phyloP scores from a whole-genome alignment of 2,329 filamentous ascomycete genomes.

The Sporothrix humicola region DNA sequence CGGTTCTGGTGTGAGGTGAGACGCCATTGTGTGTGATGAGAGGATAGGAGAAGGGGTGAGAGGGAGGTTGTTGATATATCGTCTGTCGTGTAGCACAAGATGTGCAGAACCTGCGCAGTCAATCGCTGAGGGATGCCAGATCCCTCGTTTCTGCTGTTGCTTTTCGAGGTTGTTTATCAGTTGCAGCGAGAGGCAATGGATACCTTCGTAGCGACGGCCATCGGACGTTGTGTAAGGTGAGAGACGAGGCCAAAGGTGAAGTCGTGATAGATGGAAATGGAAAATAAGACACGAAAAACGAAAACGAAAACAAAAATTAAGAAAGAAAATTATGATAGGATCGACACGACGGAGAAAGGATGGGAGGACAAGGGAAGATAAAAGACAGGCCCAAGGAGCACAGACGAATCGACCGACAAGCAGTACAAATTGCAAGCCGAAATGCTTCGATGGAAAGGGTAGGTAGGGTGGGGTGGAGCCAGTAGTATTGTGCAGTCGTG shows the following conservation, averaged over 20 bases:
- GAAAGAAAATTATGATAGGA: background rate
- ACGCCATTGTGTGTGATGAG: conserved; percentile 23
- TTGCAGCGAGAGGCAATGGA: conserved; percentile 32
- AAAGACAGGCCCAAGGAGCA: conserved; percentile 18
- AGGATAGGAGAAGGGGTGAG: no score
- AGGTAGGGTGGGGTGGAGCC: conserved; percentile 9
- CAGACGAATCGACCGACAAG: background rate
- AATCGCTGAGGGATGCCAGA: conserved; percentile 34
- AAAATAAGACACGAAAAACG: background rate
- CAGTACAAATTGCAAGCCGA: background rate
- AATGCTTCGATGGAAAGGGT: background rate
- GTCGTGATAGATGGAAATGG: background rate
- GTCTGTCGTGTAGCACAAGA: background rate
- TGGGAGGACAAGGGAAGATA: conserved; percentile 9
- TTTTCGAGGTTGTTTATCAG: background rate
- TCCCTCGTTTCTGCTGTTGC: conserved; percentile 14
- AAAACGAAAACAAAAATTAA: background rate
- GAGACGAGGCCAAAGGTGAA: background rate
- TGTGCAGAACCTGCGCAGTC: background rate
- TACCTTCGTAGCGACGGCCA: conserved; percentile 26
- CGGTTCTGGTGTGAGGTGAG: conserved; percentile 37
- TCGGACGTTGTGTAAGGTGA: background rate
- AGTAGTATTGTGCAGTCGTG: background rate
- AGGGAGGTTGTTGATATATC: background rate
- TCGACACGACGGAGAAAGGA: background rate